Evolutionary conservation across 2,329 filamentous ascomycete genomes (phyloP).

Genomic region (Colletotrichum liriopes): DNA sequence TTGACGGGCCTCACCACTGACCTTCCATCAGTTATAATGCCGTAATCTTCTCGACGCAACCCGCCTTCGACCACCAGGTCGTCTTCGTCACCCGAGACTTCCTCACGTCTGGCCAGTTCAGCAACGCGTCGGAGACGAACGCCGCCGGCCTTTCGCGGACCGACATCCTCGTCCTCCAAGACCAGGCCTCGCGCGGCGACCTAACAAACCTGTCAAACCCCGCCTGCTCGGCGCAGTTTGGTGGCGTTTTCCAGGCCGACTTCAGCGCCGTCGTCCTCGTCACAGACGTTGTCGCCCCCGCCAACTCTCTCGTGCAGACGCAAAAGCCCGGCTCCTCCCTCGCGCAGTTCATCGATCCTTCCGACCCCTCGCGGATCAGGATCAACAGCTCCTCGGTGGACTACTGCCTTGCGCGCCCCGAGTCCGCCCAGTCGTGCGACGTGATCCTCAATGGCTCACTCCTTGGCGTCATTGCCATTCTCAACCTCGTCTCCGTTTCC

Average conservation of each 20-base stretch:
- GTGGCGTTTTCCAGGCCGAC: conserved; percentile 50
- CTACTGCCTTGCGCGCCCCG: conserved; percentile 38
- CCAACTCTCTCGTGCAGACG: conserved; percentile 54
- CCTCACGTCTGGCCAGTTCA: conserved; percentile 55
- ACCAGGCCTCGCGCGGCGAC: conserved; percentile 49
- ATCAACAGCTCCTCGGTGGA: conserved; percentile 45
- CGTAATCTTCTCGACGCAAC: conserved; percentile 61
- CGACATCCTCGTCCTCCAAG: conserved; percentile 56
- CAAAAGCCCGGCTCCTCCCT: conserved; percentile 48
- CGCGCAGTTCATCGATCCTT: conserved; percentile 30
- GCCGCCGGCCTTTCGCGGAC: conserved; percentile 52
- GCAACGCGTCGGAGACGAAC: conserved; percentile 53
- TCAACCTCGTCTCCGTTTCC: conserved; percentile 58
- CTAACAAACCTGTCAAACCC: conserved; percentile 51
- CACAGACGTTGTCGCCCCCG: conserved; percentile 46
- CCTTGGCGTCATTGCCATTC: conserved; percentile 59
- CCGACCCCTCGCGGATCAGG: conserved; percentile 34
- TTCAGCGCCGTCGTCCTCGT: conserved; percentile 55
- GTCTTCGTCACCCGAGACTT: conserved; percentile 56
- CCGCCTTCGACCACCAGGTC: conserved; percentile 52
- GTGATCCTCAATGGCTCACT: conserved; percentile 61
- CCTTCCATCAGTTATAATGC: conserved; percentile 63
- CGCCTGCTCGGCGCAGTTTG: conserved; percentile 53
- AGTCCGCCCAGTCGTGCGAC: conserved; percentile 52
- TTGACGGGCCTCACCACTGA: conserved; percentile 41